A percentile compares a stretch with the other conserved stretches of the same genome.
Evolutionary conservation across 2,329 filamentous ascomycete genomes (phyloP).

Genomic region (Paraconiothyrium brasiliense): DNA sequence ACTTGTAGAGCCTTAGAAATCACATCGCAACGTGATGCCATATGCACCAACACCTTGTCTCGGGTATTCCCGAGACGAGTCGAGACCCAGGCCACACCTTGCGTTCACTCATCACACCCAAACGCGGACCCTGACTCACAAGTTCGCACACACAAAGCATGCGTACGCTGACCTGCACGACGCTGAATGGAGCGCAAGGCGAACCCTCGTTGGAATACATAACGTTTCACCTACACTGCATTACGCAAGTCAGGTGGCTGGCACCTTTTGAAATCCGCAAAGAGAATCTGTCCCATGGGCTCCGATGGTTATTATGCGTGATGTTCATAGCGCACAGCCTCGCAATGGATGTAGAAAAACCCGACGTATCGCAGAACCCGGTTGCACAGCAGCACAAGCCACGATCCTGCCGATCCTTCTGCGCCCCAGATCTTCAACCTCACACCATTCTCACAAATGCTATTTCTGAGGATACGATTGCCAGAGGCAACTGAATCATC

Average conservation of each 20-base stretch:
- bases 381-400: slow-evolving; percentile 11
- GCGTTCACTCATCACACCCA: neutral
- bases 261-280: neutral
- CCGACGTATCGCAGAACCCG: neutral
- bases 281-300: neutral
- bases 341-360: neutral
- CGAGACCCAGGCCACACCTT: neutral
- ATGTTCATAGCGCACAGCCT: slow-evolving; percentile 10
- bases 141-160: neutral
- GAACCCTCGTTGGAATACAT: neutral
- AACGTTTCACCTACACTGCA: neutral
- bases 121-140: slow-evolving; percentile 1
- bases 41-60: neutral
- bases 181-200: neutral
- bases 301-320: neutral
- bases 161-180: neutral
- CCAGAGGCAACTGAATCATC: slow-evolving; percentile 3
- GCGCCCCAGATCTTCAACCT: slow-evolving; percentile 7
- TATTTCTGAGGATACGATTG: neutral
- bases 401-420: slow-evolving; percentile 17
- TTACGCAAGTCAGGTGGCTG: neutral
- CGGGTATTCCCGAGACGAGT: slow-evolving; percentile 5
- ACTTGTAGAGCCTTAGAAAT: neutral
- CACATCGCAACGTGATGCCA: neutral
- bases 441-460: neutral